Evolutionary conservation across 2,329 filamentous ascomycete species (phyloP).

Genomic region (Apiospora arundinis): DNA sequence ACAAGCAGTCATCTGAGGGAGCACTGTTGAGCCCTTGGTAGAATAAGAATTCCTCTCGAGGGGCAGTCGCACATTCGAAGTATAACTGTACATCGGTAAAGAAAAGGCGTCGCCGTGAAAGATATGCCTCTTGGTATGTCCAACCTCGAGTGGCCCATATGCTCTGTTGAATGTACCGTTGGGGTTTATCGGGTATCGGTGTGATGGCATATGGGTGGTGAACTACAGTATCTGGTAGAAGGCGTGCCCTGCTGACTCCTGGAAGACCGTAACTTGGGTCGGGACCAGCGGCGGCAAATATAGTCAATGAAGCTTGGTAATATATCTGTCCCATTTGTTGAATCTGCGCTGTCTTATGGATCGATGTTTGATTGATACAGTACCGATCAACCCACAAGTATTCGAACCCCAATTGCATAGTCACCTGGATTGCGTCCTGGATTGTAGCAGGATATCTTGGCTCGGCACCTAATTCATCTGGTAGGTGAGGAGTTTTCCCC

Average conservation of each 20-base stretch:
- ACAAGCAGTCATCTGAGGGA: too few species aligned
- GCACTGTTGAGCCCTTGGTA: too few species aligned
- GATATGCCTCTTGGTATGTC: conserved; percentile 48
- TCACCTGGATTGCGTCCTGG: conserved; percentile 37
- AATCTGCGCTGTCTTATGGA: conserved; percentile 38
- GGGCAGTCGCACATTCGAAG: conserved; percentile 40
- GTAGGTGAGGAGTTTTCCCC: neutral
- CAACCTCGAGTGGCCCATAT: conserved; percentile 46
- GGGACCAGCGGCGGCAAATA: conserved; percentile 45
- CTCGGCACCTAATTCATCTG: too few species aligned
- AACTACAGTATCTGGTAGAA: neutral
- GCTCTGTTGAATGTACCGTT: conserved; percentile 26
- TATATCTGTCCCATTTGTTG: conserved; percentile 48
- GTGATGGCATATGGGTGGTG: rapidly evolving
- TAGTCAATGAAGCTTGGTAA: conserved; percentile 42
- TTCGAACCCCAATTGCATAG: conserved; percentile 39
- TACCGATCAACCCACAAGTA: conserved; percentile 48
- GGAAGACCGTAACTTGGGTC: conserved; percentile 43
- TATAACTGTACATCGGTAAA: conserved; percentile 48
- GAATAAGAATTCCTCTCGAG: neutral
- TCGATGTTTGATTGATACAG: conserved; percentile 41
- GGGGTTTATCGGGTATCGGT: neutral
- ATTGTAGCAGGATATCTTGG: neutral
- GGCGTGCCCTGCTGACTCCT: conserved; percentile 28
- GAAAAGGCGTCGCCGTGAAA: conserved; percentile 44